Conservation (phyloP, 1,284 basidiomycete genomes). For the Phylloporus gajari region DNA sequence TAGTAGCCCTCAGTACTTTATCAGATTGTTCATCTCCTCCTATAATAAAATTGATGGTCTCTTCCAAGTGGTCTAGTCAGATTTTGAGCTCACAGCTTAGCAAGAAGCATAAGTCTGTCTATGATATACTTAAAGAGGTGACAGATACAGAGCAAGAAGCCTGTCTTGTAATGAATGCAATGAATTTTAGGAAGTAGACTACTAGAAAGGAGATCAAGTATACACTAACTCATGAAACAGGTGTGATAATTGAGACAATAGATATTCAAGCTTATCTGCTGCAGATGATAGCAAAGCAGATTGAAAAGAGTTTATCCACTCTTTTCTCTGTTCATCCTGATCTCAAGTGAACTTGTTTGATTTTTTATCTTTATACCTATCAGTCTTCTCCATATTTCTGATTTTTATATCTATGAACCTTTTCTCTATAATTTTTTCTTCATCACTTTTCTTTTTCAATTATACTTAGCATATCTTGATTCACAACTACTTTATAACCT, state of each 20-base stretch:
- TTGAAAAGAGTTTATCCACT: neutral
- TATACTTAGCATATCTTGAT: neutral
- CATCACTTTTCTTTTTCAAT: neutral
- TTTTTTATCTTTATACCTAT: neutral
- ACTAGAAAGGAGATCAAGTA: neutral
- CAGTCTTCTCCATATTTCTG: no score
- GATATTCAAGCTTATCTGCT: constrained; percentile 9
- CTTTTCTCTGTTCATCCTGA: neutral
- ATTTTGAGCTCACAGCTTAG: neutral
- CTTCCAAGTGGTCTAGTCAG: neutral
- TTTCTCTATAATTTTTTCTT: neutral
- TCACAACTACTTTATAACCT: neutral
- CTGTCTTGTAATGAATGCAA: neutral
- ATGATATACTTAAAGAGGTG: neutral
- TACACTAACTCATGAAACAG: constrained; percentile 8
- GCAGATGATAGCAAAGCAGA: constrained; percentile 8
- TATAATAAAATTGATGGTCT: neutral
- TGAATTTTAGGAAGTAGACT: neutral
- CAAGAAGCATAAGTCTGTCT: neutral
- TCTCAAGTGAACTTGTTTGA: neutral
- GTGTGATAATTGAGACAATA: constrained; percentile 9
- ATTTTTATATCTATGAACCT: neutral
- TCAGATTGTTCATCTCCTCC: neutral
- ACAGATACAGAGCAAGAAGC: neutral
- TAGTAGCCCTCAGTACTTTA: no score